phyloP scores from a whole-genome alignment of 495 filamentous ascomycete species.

The Xylaria grammica region DNA sequence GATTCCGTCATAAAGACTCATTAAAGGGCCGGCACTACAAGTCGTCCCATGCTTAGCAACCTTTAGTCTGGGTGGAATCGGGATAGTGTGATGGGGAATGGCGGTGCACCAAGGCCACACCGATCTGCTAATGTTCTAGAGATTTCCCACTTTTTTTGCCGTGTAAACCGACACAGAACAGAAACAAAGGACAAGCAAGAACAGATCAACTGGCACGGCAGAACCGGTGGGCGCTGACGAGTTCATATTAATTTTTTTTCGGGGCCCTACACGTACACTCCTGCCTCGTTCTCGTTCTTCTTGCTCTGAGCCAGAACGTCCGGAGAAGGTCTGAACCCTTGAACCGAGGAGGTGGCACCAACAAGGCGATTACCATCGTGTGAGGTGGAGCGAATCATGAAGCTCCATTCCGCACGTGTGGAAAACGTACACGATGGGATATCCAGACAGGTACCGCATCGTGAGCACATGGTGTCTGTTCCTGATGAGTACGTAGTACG shows the following conservation, averaged over 20 bases:
- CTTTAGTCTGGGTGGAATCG: neutral
- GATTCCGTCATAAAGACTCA: constrained; percentile 4
- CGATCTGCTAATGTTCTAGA: neutral
- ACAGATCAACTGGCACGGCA: neutral
- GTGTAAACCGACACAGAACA: neutral
- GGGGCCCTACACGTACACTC: too few relatives aligned
- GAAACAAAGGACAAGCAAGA: neutral
- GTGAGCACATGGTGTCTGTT: constrained; percentile 14
- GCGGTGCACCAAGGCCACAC: neutral
- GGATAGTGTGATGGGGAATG: constrained; percentile 5
- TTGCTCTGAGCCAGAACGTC: neutral
- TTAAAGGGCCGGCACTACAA: neutral
- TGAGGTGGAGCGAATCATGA: constrained; percentile 32
- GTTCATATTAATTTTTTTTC: constrained; percentile 2
- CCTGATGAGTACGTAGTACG: constrained; percentile 1
- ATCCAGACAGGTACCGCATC: neutral
- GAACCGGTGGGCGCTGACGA: constrained; percentile 13
- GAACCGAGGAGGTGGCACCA: neutral
- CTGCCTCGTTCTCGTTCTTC: neutral
- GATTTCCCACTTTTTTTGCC: neutral
- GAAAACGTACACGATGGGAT: constrained; percentile 13
- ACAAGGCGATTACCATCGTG: neutral
- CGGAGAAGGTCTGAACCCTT: neutral
- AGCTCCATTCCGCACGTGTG: constrained; percentile 37
- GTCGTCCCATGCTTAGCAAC: constrained; percentile 2